These are phyloP conservation scores for Infundibulicybe gibba DNA, from an alignment of 768 basidiomycete species.

Conservation along the genomic window DNA sequence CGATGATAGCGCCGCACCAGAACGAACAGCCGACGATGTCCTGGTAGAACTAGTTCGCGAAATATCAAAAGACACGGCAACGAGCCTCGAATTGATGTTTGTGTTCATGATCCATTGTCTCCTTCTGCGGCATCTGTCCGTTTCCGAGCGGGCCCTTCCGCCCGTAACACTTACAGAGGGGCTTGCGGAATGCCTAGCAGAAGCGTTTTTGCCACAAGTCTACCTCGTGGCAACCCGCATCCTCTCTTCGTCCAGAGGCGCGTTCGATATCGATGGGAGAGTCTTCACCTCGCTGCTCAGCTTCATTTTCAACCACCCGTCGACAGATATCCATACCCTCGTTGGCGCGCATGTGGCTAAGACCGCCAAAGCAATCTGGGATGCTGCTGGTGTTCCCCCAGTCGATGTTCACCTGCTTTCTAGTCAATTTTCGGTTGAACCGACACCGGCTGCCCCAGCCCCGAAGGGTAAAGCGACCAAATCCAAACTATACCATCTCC, in stretches of 20 bases:
- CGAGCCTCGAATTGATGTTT: constrained; percentile 9
- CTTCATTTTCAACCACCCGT: constrained; percentile 22
- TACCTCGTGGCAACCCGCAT: constrained; percentile 26
- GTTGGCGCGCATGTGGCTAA: constrained; percentile 12
- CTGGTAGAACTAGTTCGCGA: too few relatives aligned
- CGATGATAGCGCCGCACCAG: background rate
- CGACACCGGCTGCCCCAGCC: constrained; percentile 7
- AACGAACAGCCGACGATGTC: background rate
- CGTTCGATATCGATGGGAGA: constrained; percentile 51
- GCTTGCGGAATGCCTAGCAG: constrained; percentile 26
- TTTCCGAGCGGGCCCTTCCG: constrained; percentile 35
- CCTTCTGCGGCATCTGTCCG: constrained; percentile 31
- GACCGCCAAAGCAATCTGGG: constrained; percentile 19
- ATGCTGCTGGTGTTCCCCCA: constrained; percentile 7
- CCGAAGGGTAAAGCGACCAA: background rate
- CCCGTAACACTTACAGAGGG: constrained; percentile 17
- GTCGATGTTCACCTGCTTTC: constrained; percentile 6
- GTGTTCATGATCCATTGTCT: constrained; percentile 22
- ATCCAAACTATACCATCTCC: constrained; percentile 15
- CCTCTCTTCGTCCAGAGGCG: constrained; percentile 13
- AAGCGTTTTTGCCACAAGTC: constrained; percentile 35
- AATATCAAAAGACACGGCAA: too few relatives aligned
- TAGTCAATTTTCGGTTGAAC: constrained; percentile 16
- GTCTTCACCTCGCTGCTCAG: constrained; percentile 44
- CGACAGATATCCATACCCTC: constrained; percentile 21